A percentile compares a stretch with the other conserved stretches of the same genome.
These are phyloP conservation scores for Fusarium concolor DNA, from an alignment of 2,329 filamentous ascomycete genomes.

Conservation along the genomic window DNA sequence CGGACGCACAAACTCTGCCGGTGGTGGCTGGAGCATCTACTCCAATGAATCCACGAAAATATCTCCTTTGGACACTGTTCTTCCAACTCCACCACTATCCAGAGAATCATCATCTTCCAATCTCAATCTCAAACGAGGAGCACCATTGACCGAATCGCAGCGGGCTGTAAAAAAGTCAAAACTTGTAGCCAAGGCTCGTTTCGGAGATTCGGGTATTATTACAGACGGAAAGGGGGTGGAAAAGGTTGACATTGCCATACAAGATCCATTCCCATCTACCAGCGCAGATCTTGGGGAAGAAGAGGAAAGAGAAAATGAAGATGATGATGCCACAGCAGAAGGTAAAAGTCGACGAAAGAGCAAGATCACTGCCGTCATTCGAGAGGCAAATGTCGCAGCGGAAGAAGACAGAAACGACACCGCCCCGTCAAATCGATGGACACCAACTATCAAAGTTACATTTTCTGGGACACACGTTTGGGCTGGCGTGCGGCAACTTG, in stretches of 20 bases:
- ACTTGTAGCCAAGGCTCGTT: slow-evolving; percentile 73
- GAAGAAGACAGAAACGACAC: slow-evolving; percentile 44
- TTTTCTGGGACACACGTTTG: slow-evolving; percentile 85
- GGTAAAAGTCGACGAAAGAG: slow-evolving; percentile 45
- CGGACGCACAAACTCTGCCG: slow-evolving; percentile 76
- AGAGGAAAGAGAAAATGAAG: slow-evolving; percentile 38
- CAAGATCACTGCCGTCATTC: slow-evolving; percentile 52
- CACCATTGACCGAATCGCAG: slow-evolving; percentile 45
- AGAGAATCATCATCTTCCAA: slow-evolving; percentile 46
- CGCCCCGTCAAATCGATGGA: slow-evolving; percentile 48
- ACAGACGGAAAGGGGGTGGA: slow-evolving; percentile 72
- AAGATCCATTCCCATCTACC: slow-evolving; percentile 64
- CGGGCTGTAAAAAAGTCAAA: slow-evolving; percentile 67
- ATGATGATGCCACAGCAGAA: slow-evolving; percentile 20
- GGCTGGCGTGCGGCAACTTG: slow-evolving; percentile 80
- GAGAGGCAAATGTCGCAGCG: slow-evolving; percentile 43
- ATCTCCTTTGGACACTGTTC: slow-evolving; percentile 65
- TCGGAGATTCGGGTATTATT: slow-evolving; percentile 69
- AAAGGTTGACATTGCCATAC: slow-evolving; percentile 68
- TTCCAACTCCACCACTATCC: slow-evolving; percentile 62
- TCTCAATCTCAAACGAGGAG: slow-evolving; percentile 46
- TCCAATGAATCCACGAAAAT: slow-evolving; percentile 69
- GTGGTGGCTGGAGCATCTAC: slow-evolving; percentile 85
- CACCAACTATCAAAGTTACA: slow-evolving; percentile 65
- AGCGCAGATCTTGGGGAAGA: slow-evolving; percentile 35